Evolutionary conservation across 129 eudicot species (phyloP).

Genomic region (Ambrosia artemisiifolia): DNA sequence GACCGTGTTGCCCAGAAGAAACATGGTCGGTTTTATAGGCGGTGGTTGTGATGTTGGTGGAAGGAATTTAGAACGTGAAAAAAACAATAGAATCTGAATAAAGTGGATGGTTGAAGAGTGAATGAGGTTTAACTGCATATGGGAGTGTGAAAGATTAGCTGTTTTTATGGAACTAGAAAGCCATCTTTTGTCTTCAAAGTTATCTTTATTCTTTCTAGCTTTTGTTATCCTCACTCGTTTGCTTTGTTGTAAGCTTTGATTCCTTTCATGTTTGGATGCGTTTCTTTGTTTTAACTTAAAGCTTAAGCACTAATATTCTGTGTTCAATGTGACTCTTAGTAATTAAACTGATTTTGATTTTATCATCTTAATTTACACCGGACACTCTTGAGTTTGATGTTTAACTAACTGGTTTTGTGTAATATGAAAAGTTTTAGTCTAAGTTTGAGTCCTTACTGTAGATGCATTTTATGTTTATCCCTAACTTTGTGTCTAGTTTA

Average conservation of each 20-base stretch:
- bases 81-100: conserved; percentile 47
- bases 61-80: conserved; percentile 15
- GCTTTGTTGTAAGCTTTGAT: conserved; percentile 34
- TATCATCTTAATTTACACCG: neutral
- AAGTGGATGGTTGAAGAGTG: conserved; percentile 35
- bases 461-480: too few relatives aligned
- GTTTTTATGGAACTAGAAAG: conserved; percentile 23
- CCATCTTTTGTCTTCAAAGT: conserved; percentile 17
- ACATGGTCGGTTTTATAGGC: conserved; percentile 21
- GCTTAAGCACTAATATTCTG: neutral
- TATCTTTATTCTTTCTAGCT: conserved; percentile 22
- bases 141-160: conserved; percentile 35
- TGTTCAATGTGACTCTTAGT: neutral
- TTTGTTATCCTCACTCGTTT: conserved; percentile 6
- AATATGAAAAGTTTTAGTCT: too few relatives aligned
- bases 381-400: too few relatives aligned
- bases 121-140: conserved; percentile 30
- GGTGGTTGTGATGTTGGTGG: conserved; percentile 1
- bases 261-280: conserved; percentile 41
- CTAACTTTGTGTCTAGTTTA: too few relatives aligned
- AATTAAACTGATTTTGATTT: neutral
- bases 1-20: neutral
- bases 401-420: too few relatives aligned
- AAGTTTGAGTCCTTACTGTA: too few relatives aligned
- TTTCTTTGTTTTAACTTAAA: neutral